phyloP scores from a whole-genome alignment of 1,139 yeast genomes.

The Hansenula anomala region DNA sequence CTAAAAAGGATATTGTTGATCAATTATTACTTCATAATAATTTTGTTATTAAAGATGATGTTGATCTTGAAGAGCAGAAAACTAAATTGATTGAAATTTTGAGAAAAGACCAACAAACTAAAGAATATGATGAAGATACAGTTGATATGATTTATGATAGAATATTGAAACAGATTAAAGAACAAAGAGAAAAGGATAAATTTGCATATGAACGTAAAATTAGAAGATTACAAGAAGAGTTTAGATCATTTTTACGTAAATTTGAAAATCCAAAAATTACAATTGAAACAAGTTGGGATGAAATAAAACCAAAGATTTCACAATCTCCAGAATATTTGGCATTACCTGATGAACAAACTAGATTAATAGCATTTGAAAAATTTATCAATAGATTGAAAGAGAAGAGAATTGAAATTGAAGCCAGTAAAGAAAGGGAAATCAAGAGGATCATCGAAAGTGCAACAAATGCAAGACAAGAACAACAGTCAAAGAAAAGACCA shows the following conservation, averaged over 20 bases:
- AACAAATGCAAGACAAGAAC: slow-evolving; percentile 10
- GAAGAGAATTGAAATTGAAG: slow-evolving; percentile 18
- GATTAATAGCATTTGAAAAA: slow-evolving; percentile 29
- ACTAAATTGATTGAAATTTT: slow-evolving; percentile 10
- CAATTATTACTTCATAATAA: slow-evolving; percentile 40
- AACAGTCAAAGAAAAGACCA: slow-evolving; percentile 16
- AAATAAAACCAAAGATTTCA: slow-evolving; percentile 26
- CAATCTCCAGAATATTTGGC: slow-evolving; percentile 30
- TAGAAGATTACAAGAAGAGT: slow-evolving; percentile 32
- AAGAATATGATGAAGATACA: slow-evolving; percentile 24
- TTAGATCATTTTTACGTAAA: slow-evolving; percentile 30
- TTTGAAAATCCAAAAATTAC: slow-evolving; percentile 26
- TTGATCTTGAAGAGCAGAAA: slow-evolving; percentile 9
- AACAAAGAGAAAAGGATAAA: slow-evolving; percentile 27
- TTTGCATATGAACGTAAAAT: slow-evolving; percentile 28
- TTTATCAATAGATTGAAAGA: slow-evolving; percentile 20
- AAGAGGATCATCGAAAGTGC: slow-evolving; percentile 12
- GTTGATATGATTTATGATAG: slow-evolving; percentile 24
- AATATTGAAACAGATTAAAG: slow-evolving; percentile 23
- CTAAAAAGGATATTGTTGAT: slow-evolving; percentile 56
- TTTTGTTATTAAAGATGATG: slow-evolving; percentile 16
- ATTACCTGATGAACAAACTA: slow-evolving; percentile 28
- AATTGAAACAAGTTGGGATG: slow-evolving; percentile 33
- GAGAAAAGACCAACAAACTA: slow-evolving; percentile 19
- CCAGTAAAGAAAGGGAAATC: slow-evolving; percentile 14